A percentile compares a stretch with the other conserved stretches of the same genome.
phyloP scores from a whole-genome alignment of 129 eudicot genomes.

The Saussurea involucrata region DNA sequence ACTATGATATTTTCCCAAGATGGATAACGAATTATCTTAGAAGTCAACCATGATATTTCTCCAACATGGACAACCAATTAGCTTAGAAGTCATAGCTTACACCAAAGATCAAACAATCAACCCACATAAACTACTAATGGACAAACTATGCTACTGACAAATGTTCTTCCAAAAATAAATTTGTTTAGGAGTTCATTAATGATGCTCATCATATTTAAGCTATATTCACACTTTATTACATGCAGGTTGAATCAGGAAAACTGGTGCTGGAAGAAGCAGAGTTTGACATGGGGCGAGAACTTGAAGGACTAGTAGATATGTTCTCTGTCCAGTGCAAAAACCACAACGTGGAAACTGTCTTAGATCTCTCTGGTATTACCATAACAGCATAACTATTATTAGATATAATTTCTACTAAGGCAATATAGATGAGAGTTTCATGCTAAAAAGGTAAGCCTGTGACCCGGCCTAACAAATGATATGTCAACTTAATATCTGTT shows the following conservation, averaged over 20 bases:
- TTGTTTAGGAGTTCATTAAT: neutral
- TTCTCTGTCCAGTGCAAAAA: constrained; percentile 94
- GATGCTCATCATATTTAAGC: neutral
- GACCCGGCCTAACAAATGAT: neutral
- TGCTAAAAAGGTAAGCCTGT: neutral
- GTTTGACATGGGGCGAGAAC: constrained; percentile 66
- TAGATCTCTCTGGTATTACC: constrained; percentile 82
- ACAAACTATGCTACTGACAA: neutral
- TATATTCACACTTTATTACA: neutral
- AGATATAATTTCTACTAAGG: neutral
- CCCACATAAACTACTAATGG: neutral
- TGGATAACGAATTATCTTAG: neutral
- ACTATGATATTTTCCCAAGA: neutral
- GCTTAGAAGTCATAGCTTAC: neutral
- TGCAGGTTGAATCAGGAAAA: constrained; percentile 98
- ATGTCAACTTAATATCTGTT: neutral
- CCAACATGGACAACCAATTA: neutral
- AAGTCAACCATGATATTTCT: neutral
- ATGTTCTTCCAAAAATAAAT: neutral
- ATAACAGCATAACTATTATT: constrained; percentile 1
- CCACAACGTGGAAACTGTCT: constrained; percentile 80
- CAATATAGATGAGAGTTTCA: neutral
- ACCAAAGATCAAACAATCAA: neutral
- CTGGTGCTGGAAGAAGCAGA: constrained; percentile 42
- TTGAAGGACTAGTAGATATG: constrained; percentile 95